Conservation (phyloP, 2,329 filamentous ascomycete genomes). For the Hymenoscyphus occultus region DNA sequence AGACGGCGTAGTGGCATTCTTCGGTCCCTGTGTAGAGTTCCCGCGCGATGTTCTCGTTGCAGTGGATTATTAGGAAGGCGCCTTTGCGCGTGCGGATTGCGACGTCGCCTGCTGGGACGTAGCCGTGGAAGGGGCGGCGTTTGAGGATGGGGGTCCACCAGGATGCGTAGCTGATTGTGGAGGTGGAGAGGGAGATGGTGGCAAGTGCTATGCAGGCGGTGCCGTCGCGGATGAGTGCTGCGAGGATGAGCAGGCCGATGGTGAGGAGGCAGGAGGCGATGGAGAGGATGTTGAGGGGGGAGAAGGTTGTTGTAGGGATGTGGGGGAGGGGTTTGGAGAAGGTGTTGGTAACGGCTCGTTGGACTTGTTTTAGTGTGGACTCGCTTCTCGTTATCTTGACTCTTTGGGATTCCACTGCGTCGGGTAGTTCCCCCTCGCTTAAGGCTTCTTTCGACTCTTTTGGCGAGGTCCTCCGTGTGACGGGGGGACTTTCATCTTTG, state of each 20-base stretch:
- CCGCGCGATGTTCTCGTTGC: conserved; percentile 58
- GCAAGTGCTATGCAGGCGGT: conserved; percentile 51
- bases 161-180: conserved; percentile 54
- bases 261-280: conserved; percentile 50
- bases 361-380: conserved; percentile 22
- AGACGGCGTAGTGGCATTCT: conserved; percentile 55
- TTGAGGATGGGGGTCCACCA: conserved; percentile 56
- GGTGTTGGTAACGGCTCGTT: conserved; percentile 14
- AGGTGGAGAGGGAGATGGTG: conserved; percentile 51
- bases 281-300: conserved; percentile 53
- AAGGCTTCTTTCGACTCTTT: conserved; percentile 3
- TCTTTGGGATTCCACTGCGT: conserved; percentile 18
- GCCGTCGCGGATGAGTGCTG: conserved; percentile 46
- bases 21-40: conserved; percentile 61
- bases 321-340: conserved; percentile 42
- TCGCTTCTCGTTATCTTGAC: conserved; percentile 15
- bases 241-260: conserved; percentile 45
- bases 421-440: conserved; percentile 15
- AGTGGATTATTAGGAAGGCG: conserved; percentile 56
- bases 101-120: conserved; percentile 53
- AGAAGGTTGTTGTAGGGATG: conserved; percentile 48
- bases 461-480: background rate
- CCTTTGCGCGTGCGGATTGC: conserved; percentile 59
- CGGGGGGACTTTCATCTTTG: conserved; percentile 15
- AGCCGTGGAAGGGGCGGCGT: conserved; percentile 46